These are phyloP conservation scores for Aureobasidium pullulans DNA, from an alignment of 2,329 filamentous ascomycete species.

Conservation along the genomic window DNA sequence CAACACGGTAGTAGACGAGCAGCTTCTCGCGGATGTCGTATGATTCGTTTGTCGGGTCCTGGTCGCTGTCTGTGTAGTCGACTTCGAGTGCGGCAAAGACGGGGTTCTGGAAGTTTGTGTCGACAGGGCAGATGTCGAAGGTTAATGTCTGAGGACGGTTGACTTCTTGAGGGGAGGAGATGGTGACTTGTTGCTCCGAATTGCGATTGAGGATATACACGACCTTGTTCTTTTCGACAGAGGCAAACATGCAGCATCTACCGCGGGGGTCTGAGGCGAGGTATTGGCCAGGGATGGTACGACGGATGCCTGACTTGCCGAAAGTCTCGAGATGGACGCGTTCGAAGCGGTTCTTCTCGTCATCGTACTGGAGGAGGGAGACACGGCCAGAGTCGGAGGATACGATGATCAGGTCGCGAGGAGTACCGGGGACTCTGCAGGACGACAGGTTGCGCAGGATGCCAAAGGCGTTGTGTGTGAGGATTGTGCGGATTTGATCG, in stretches of 20 bases:
- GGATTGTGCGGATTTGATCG: conserved; percentile 68
- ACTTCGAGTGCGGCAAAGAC: conserved; percentile 93
- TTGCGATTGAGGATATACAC: conserved; percentile 98
- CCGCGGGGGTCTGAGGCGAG: conserved; percentile 93
- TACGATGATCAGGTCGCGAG: conserved; percentile 94
- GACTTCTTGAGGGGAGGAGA: conserved; percentile 93
- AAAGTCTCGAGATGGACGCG: conserved; percentile 94
- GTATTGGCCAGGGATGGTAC: conserved; percentile 93
- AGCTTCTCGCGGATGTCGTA: conserved; percentile 78
- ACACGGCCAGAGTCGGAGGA: conserved; percentile 94
- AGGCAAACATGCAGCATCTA: conserved; percentile 87
- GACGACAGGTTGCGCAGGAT: conserved; percentile 85
- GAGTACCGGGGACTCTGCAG: conserved; percentile 87
- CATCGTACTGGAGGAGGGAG: conserved; percentile 85
- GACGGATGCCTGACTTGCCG: conserved; percentile 89
- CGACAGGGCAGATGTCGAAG: conserved; percentile 77
- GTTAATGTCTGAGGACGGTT: conserved; percentile 90
- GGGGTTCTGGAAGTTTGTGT: conserved; percentile 95
- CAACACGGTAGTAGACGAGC: conserved; percentile 94
- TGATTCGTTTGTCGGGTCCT: conserved; percentile 80
- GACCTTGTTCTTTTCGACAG: conserved; percentile 97
- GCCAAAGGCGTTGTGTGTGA: conserved; percentile 91
- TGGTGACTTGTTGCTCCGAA: conserved; percentile 87
- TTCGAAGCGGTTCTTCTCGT: conserved; percentile 77
- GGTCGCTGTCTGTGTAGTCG: conserved; percentile 85